Evolutionary conservation across 441 rosid genomes (phyloP), one percentile per base, ranked within the genome.

Genomic region (Breynia disticha): DNA sequence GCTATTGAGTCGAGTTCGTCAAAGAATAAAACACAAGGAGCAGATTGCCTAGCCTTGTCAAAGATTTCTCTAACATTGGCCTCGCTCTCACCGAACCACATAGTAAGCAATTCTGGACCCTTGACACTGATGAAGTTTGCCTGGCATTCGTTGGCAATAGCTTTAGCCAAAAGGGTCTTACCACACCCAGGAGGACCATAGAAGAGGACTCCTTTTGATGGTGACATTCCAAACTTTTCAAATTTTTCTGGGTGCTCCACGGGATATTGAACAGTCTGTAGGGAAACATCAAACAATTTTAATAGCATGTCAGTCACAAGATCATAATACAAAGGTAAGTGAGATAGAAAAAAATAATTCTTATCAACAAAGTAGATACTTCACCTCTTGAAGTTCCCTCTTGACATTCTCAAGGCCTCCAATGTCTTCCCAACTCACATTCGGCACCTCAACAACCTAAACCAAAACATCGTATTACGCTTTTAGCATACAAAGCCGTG

Each of bases 231-330:
- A 66, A 83, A 83, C 62, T 83, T 83, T 77, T 84, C 91, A 46
- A 81, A 84, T 55, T 84, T 84, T 75, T 84, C 94, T 0, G 94
- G 94, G 59, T 84, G 94, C 80, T 82, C 90, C 70, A 85, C 90
- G 22, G 94, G 94, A 68, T 80, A 78, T 73, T 83, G 89, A 57
- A 82, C 86, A 47, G 86, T 82, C 89, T 82, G 57, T 38, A 13
- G 16, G 39, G 20, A 54, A 14, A 47, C 16, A 42, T 37, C 20
- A 39, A 37, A 24, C 28, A 28, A 10, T 9, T 19, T 11, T n/a
- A 28, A 21, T 0, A 41, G 39, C 22, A 28, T 13, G 10, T 10
- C 12, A 24, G 24, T 19, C 9, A 51, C 14, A 42, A 14, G 43
- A 11, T 12, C 1, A 21, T 6, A 5, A 38, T 17, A 63, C 5